A percentile compares a stretch with the other conserved stretches of the same genome.
These are phyloP conservation scores for Tetrahymena thermophila DNA, from an alignment of 73 alveolate species.

Conservation along the genomic window DNA sequence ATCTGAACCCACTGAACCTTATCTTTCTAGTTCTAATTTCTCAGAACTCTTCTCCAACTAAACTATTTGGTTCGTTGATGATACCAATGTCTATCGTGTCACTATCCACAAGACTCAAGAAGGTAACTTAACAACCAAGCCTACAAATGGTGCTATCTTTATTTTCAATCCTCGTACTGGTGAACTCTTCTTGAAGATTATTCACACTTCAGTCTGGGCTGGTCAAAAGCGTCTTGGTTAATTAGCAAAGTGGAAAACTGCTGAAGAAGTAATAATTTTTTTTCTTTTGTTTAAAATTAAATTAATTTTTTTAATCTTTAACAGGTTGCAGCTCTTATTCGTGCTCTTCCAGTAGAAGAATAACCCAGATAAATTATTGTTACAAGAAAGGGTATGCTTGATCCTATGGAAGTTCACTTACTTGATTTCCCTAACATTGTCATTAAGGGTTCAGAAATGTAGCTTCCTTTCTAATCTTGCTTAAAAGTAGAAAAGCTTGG, in stretches of 20 bases:
- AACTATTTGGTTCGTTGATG: conserved; percentile 99
- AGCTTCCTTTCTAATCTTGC: conserved; percentile 97
- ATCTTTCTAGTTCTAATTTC: conserved; percentile 94
- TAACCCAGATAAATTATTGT: conserved; percentile 99
- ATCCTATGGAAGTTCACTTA: conserved; percentile 99
- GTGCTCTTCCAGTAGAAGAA: conserved; percentile 99
- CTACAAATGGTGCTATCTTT: conserved; percentile 99
- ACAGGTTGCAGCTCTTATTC: conserved; percentile 91
- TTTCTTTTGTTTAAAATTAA: background rate
- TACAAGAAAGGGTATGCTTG: conserved; percentile 99
- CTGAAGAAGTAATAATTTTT: conserved; percentile 93
- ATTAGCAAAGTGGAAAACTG: conserved; percentile 99
- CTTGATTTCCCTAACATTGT: conserved; percentile 99
- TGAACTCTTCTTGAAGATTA: conserved; percentile 96
- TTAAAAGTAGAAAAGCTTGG: conserved; percentile 63
- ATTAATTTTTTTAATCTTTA: background rate
- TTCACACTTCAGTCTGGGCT: conserved; percentile 99
- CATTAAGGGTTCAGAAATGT: conserved; percentile 98
- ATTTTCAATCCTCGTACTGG: conserved; percentile 99
- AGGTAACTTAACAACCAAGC: conserved; percentile 99
- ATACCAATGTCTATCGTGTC: conserved; percentile 99
- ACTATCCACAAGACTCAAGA: conserved; percentile 99
- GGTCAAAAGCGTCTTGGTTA: conserved; percentile 98
- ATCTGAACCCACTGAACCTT: conserved; percentile 99
- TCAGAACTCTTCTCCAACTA: conserved; percentile 97